Conservation (phyloP, 495 filamentous ascomycete genomes). For the Xylaria castorea region DNA sequence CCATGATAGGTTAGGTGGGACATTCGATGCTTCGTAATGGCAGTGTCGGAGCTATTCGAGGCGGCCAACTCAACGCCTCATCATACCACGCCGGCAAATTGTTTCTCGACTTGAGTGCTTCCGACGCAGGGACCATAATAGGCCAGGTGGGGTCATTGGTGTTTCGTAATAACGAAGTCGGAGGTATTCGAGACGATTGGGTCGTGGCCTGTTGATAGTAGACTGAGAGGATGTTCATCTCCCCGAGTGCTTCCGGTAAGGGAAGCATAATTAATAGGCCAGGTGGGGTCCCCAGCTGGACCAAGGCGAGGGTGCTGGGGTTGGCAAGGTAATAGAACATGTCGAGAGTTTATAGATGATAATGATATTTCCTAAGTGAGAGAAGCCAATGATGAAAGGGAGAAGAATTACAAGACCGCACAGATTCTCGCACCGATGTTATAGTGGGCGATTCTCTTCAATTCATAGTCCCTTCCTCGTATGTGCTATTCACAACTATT, state of each 20-base stretch:
- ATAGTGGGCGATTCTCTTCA: constrained; percentile 17
- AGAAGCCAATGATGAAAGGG: constrained; percentile 15
- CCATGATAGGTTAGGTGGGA: constrained; percentile 22
- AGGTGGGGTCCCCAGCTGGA: constrained; percentile 14
- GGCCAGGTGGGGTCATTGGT: constrained; percentile 10
- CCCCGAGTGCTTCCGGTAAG: background rate
- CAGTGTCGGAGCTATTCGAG: constrained; percentile 18
- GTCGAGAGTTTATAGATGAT: constrained; percentile 4
- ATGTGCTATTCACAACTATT: constrained; percentile 20
- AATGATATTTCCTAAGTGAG: constrained; percentile 6
- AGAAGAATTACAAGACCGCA: constrained; percentile 19
- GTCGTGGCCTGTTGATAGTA: background rate
- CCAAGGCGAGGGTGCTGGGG: constrained; percentile 10
- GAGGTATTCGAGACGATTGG: background rate
- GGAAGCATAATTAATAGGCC: constrained; percentile 1
- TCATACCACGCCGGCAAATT: constrained; percentile 20
- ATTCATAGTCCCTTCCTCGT: constrained; percentile 19
- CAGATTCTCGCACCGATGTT: constrained; percentile 14
- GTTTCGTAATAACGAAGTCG: constrained; percentile 1
- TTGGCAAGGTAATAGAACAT: constrained; percentile 5
- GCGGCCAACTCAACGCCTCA: constrained; percentile 18
- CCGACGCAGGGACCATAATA: constrained; percentile 13
- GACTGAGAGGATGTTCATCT: background rate
- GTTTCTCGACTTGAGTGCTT: constrained; percentile 20
- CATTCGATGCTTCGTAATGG: constrained; percentile 23